Conservation (phyloP, 148 eudicot species). For the Camellia lanceoleosa region DNA sequence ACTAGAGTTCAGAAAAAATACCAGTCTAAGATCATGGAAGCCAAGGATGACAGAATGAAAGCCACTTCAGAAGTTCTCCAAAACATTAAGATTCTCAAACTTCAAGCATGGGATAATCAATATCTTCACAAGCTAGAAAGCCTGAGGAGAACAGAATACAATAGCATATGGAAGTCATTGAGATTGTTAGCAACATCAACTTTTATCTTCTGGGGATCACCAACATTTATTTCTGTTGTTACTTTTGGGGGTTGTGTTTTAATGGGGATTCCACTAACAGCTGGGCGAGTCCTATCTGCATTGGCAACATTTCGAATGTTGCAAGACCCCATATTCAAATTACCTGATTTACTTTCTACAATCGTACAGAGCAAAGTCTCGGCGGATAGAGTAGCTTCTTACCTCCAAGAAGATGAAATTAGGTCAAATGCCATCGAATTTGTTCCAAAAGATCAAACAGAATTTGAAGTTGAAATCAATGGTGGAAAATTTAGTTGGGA, state of each 20-base stretch:
- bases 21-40: slow-evolving; percentile 79
- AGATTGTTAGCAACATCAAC: slow-evolving; percentile 60
- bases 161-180: slow-evolving; percentile 81
- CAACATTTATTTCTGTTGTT: slow-evolving; percentile 73
- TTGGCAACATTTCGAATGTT: slow-evolving; percentile 94
- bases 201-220: slow-evolving; percentile 96
- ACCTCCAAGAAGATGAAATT: slow-evolving; percentile 81
- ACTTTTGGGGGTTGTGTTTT: slow-evolving; percentile 88
- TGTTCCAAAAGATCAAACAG: slow-evolving; percentile 45
- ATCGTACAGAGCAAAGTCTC: slow-evolving; percentile 93
- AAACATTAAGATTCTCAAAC: slow-evolving; percentile 87
- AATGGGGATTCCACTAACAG: slow-evolving; percentile 89
- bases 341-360: slow-evolving; percentile 77
- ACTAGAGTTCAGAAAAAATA: slow-evolving; percentile 69
- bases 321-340: slow-evolving; percentile 89
- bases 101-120: slow-evolving; percentile 92
- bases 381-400: slow-evolving; percentile 73
- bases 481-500: slow-evolving; percentile 77
- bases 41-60: slow-evolving; percentile 88
- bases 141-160: slow-evolving; percentile 59
- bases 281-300: slow-evolving; percentile 84
- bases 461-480: slow-evolving; percentile 51
- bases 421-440: slow-evolving; percentile 52
- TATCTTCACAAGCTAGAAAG: slow-evolving; percentile 59
- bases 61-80: slow-evolving; percentile 88